Evolutionary conservation across 495 filamentous ascomycete species (phyloP).

Genomic region (Neurospora tetraspora): DNA sequence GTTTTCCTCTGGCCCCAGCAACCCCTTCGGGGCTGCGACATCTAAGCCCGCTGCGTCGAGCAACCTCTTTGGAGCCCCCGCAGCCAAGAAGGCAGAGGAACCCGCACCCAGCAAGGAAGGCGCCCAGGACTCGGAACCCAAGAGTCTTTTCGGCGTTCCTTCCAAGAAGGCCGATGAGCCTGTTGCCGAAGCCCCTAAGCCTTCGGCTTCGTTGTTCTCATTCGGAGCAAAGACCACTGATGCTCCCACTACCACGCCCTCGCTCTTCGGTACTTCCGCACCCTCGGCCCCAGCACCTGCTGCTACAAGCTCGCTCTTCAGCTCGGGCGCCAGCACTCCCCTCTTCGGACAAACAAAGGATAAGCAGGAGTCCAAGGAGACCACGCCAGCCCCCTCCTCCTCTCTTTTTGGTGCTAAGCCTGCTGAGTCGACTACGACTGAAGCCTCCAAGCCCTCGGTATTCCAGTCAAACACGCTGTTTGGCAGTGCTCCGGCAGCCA

Average conservation of each 20-base stretch:
- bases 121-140: slow-evolving; percentile 5
- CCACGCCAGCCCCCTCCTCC: slow-evolving; percentile 4
- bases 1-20: slow-evolving; percentile 20
- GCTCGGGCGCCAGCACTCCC: slow-evolving; percentile 1
- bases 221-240: slow-evolving; percentile 10
- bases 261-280: slow-evolving; percentile 18
- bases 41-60: slow-evolving; percentile 19
- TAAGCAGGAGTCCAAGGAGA: slow-evolving; percentile 9
- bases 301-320: slow-evolving; percentile 9
- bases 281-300: slow-evolving; percentile 4
- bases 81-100: slow-evolving; percentile 11
- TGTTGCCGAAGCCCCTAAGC: slow-evolving; percentile 5
- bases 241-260: slow-evolving; percentile 10
- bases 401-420: slow-evolving; percentile 15
- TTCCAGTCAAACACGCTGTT: slow-evolving; percentile 37
- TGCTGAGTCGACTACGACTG: slow-evolving; percentile 1
- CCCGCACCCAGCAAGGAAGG: slow-evolving; percentile 1
- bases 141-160: slow-evolving; percentile 14
- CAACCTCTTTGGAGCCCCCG: slow-evolving; percentile 15
- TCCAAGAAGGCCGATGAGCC: slow-evolving; percentile 15
- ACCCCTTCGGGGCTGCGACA: slow-evolving; percentile 21
- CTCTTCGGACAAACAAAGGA: slow-evolving; percentile 13
- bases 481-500: slow-evolving; percentile 18
- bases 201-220: slow-evolving; percentile 6
- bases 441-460: slow-evolving; percentile 18